Conservation (phyloP, 2,329 filamentous ascomycete genomes). For the Talaromyces islandicus region DNA sequence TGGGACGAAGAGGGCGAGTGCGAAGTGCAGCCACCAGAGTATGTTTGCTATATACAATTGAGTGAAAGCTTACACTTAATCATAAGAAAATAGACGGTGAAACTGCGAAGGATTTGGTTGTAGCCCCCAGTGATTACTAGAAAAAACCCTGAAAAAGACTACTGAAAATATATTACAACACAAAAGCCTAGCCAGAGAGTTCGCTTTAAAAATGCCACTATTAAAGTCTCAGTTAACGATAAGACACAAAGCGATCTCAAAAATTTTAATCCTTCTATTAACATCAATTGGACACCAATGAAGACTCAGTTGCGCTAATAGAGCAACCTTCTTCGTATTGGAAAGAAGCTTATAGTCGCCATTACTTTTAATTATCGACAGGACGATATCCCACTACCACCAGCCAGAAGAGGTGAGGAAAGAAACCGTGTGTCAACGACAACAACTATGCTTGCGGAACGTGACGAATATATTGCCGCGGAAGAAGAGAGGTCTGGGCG, state of each 20-base stretch:
- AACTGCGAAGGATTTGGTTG: too few relatives aligned
- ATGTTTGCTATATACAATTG: too few relatives aligned
- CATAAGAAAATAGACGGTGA: too few relatives aligned
- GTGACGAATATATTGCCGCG: neutral
- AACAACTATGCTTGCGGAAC: neutral
- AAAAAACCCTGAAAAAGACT: too few relatives aligned
- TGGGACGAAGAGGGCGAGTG: too few relatives aligned
- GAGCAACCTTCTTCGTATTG: neutral
- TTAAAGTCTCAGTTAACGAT: neutral
- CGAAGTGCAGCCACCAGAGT: too few relatives aligned
- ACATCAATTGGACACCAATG: neutral
- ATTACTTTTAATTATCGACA: neutral
- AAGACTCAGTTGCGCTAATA: neutral
- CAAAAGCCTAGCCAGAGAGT: too few relatives aligned
- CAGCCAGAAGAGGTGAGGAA: neutral
- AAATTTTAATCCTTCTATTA: neutral
- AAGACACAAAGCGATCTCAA: neutral
- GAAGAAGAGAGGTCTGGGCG: neutral
- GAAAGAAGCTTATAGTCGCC: neutral
- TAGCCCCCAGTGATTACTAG: too few relatives aligned
- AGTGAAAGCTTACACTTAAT: too few relatives aligned
- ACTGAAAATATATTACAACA: too few relatives aligned
- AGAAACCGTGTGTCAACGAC: neutral
- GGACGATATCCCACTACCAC: neutral
- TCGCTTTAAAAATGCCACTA: too few relatives aligned